These are phyloP conservation scores for Linderina pennispora DNA, from an alignment of 192 early-diverging fungal species.

Conservation along the genomic window DNA sequence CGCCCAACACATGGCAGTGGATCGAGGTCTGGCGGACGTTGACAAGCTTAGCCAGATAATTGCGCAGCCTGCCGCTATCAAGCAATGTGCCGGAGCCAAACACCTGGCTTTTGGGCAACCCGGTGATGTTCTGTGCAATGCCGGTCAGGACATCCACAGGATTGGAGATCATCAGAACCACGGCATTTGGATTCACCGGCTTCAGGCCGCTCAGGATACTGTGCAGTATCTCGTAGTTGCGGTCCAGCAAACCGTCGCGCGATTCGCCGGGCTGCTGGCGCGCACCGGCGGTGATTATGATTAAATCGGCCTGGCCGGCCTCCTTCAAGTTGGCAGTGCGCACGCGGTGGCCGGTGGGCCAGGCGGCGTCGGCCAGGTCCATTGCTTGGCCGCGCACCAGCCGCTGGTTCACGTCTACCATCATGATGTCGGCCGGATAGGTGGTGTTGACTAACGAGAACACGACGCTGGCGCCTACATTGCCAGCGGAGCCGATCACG, in stretches of 20 bases:
- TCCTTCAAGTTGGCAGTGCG: constrained; percentile 49
- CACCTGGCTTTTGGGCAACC: constrained; percentile 62
- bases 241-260: constrained; percentile 52
- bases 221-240: constrained; percentile 60
- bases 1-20: constrained; percentile 65
- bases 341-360: constrained; percentile 48
- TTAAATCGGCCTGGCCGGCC: constrained; percentile 65
- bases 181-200: constrained; percentile 54
- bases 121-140: constrained; percentile 68
- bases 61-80: constrained; percentile 55
- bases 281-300: constrained; percentile 69
- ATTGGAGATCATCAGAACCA: constrained; percentile 63
- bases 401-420: constrained; percentile 53
- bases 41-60: constrained; percentile 20
- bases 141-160: constrained; percentile 65
- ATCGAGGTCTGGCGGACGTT: constrained; percentile 56
- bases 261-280: constrained; percentile 62
- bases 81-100: constrained; percentile 68
- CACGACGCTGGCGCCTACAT: constrained; percentile 56
- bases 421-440: constrained; percentile 50
- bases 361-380: constrained; percentile 63
- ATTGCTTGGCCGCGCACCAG: constrained; percentile 56
- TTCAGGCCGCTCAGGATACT: constrained; percentile 52
- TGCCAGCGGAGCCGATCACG: constrained; percentile 55
- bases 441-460: constrained; percentile 52